Conservation (phyloP, 257 asterid species). For the Solanum pennellii region DNA sequence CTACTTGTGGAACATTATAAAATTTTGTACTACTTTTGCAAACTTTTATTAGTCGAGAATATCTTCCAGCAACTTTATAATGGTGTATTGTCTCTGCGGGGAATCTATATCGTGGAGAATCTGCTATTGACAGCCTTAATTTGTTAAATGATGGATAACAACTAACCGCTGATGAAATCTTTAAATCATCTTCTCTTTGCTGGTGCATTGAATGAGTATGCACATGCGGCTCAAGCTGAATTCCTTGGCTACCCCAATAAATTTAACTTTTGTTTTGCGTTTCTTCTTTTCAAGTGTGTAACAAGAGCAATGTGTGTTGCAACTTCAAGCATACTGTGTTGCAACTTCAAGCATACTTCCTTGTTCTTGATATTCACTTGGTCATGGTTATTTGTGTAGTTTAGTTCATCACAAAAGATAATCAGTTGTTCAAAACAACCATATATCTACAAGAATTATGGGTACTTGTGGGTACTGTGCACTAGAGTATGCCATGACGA, state of each 20-base stretch:
- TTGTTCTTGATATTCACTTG: constrained; percentile 43
- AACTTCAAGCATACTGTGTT: constrained; percentile 85
- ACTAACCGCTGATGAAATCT: constrained; percentile 51
- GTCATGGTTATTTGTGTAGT: too few relatives aligned
- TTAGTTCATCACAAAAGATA: too few relatives aligned
- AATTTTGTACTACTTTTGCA: neutral
- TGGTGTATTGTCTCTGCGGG: constrained; percentile 30
- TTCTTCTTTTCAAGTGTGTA: neutral
- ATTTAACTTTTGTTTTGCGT: neutral
- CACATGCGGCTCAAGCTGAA: neutral
- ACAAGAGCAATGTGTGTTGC: constrained; percentile 15
- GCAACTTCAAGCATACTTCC: constrained; percentile 95
- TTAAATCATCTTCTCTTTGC: constrained; percentile 82
- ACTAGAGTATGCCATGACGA: too few relatives aligned
- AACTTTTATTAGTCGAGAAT: neutral
- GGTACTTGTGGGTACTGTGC: too few relatives aligned
- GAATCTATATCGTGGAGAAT: constrained; percentile 82
- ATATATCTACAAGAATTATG: too few relatives aligned
- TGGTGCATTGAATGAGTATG: constrained; percentile 98
- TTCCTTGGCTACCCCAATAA: neutral
- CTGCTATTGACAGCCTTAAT: constrained; percentile 86
- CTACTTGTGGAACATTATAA: neutral
- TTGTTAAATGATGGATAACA: constrained; percentile 71
- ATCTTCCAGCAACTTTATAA: neutral
- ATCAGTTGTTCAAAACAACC: too few relatives aligned